Evolutionary conservation across 805 yeast genomes (phyloP), one percentile per base, ranked within the genome.

Genomic region (Ogataea ramenticola): DNA sequence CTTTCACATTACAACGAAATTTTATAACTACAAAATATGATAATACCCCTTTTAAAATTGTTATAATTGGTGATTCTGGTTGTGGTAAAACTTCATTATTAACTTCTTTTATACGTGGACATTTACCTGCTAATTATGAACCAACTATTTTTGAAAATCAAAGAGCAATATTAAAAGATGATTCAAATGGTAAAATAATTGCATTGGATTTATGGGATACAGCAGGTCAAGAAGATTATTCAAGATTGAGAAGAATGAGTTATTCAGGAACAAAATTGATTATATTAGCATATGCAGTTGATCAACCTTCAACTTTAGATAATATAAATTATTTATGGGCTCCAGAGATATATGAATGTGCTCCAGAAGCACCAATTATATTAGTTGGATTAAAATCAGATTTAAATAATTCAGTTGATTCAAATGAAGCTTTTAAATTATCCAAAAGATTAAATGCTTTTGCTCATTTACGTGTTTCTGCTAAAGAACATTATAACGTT

Each of bases 141-240:
- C 96, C 96, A 1, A 86, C 93, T 0, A 81, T 87, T 26, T 86
- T 87, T 64, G 95, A 86, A 51, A 86, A 76, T 82, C 2, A 61
- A 57, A 32, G 67, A 72, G 1, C 66, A 74, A 0, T 66, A 68
- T 31, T 71, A 71, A 24, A 74, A 77, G 53, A 51, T 62, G n/a
- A 70, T 83, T 19, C 89, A 82, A 55, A 62, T 87, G 51, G 86
- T 87, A 74, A 78, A 52, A 50, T 63, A 14, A 70, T 85, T 17
- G 87, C 83, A 54, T 62, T 87, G 50, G 86, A 88, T 0, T 62
- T 86, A 27, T 86, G 95, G 95, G 96, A 87, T 58, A 86, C 95
- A 1, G 95, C 95, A 0, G 93, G 95, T 3, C 93, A 86, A 63
- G 95, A 86, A 62, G 93, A 85, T 60, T 86, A 84, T 57, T 90